Evolutionary conservation across 108 stramenopile genomes (phyloP), one percentile per base, ranked within the genome.

Genomic region (Conticribra guillardii): DNA sequence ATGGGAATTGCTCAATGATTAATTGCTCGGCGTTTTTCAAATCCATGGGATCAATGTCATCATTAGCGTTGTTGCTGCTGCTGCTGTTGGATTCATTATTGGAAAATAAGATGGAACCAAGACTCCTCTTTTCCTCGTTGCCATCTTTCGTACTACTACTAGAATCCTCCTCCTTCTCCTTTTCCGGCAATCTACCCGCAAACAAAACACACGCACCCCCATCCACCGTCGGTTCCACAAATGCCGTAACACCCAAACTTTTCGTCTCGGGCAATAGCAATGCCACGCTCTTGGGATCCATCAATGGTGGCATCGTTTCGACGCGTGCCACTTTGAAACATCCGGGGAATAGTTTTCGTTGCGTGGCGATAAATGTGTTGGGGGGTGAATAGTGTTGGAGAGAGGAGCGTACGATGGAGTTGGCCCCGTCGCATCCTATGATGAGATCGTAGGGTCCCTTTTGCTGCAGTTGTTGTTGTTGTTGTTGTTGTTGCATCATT

Each of bases 361-460:
- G 69, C 15, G 81, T 62, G 26, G 54, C 49, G 33, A 69, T 73
- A 19, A 82, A 77, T 0, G 82, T 64, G 22, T 44, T 28, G 0
- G 28, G 34, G 26, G 71, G 51, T 1, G 83, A 73, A 23, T 76
- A 60, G 0, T 54, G 45, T 9, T 62, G 19, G 0, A 89, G 72
- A 8, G 83, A 64, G 19, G 27, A 15, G 17, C 90, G 75, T 22
- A 92, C 88, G 16, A 79, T 54, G 5, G 88, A 89, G 61, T 92
- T 92, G 19, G 86, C 85, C 3, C 90, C 90, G 60, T 88, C 90
- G 29, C 88, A 87, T 18, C 90, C 90, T 22, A 88, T 73, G 23
- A 92, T 68, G 1, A 92, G 54, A 60, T 92, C 90, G 64, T 78
- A 92, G 14, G 67, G 41, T 51, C 52, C 24, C 16, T 66, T 31